A percentile compares a stretch with the other conserved stretches of the same genome.
Conservation (phyloP, 192 early-diverging fungal genomes). For the Coemansia interrupta region DNA sequence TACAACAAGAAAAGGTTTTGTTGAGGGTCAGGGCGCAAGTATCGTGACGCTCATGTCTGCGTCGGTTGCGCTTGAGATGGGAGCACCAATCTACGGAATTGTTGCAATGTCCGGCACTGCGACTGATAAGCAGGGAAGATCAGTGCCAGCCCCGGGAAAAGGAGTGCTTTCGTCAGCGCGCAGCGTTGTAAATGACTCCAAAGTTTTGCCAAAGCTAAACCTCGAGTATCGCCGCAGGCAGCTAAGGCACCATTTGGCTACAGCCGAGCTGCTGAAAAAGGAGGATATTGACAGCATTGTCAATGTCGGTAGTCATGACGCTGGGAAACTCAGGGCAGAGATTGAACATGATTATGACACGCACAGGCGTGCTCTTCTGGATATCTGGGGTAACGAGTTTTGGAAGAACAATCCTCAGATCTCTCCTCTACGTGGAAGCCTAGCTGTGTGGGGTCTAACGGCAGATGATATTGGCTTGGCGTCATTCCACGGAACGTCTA, state of each 20-base stretch:
- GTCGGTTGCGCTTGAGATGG: constrained; percentile 82
- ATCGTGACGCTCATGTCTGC: constrained; percentile 89
- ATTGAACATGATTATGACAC: constrained; percentile 59
- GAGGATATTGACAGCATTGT: not conserved
- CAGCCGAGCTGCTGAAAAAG: constrained; percentile 8
- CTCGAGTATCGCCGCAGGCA: constrained; percentile 80
- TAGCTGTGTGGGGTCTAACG: constrained; percentile 80
- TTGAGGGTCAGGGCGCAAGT: constrained; percentile 88
- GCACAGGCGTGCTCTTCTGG: constrained; percentile 67
- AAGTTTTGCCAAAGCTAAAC: constrained; percentile 61
- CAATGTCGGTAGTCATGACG: not conserved
- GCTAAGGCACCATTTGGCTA: constrained; percentile 46
- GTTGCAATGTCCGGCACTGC: constrained; percentile 84
- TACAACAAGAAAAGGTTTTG: constrained; percentile 81
- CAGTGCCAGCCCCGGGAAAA: constrained; percentile 89
- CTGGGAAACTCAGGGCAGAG: constrained; percentile 9
- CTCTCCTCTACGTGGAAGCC: constrained; percentile 78
- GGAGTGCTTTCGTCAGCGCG: constrained; percentile 89
- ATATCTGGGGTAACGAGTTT: constrained; percentile 79
- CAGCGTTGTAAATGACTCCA: constrained; percentile 58
- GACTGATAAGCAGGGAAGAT: constrained; percentile 90
- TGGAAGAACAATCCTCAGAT: constrained; percentile 71
- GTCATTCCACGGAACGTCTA: constrained; percentile 95
- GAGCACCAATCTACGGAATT: constrained; percentile 88
- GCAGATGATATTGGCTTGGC: constrained; percentile 85